These are phyloP conservation scores for Angomonas deanei DNA, from an alignment of 208 protist species.

Conservation along the genomic window DNA sequence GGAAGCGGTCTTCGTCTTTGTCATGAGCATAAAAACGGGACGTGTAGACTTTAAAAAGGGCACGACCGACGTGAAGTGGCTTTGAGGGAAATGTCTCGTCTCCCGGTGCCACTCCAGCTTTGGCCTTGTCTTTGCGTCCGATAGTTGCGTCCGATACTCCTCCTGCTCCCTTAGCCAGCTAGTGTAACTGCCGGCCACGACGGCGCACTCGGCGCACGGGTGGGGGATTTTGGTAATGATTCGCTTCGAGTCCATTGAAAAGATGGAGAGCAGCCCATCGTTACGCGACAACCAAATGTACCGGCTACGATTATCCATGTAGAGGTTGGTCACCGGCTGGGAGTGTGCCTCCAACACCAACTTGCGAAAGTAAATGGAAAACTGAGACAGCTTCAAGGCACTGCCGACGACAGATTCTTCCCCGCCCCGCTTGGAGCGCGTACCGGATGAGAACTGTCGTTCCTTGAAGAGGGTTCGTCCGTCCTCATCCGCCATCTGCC, in stretches of 20 bases:
- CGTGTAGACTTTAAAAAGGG: conserved; percentile 33
- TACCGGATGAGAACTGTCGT: background rate
- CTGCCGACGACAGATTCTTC: conserved; percentile 22
- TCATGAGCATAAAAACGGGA: conserved; percentile 22
- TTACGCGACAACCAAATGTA: conserved; percentile 69
- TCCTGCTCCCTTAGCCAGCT: conserved; percentile 49
- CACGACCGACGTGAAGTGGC: conserved; percentile 44
- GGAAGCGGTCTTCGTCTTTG: background rate
- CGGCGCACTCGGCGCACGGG: conserved; percentile 46
- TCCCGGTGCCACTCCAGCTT: conserved; percentile 59
- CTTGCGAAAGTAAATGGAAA: conserved; percentile 40
- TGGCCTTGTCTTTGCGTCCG: conserved; percentile 5
- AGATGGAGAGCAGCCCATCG: conserved; percentile 66
- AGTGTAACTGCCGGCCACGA: conserved; percentile 32
- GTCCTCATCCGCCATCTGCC: conserved; percentile 34
- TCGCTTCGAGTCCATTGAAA: conserved; percentile 59
- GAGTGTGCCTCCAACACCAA: conserved; percentile 64
- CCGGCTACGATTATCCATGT: conserved; percentile 44
- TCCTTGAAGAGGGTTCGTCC: conserved; percentile 35
- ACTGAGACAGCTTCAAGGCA: conserved; percentile 20
- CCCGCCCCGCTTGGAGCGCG: background rate
- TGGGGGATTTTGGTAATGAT: conserved; percentile 64
- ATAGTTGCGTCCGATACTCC: conserved; percentile 5
- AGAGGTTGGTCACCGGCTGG: conserved; percentile 64
- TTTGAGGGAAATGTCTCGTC: conserved; percentile 35